Conservation (phyloP, 345 rosid species). For the Cardamine resedifolia region DNA sequence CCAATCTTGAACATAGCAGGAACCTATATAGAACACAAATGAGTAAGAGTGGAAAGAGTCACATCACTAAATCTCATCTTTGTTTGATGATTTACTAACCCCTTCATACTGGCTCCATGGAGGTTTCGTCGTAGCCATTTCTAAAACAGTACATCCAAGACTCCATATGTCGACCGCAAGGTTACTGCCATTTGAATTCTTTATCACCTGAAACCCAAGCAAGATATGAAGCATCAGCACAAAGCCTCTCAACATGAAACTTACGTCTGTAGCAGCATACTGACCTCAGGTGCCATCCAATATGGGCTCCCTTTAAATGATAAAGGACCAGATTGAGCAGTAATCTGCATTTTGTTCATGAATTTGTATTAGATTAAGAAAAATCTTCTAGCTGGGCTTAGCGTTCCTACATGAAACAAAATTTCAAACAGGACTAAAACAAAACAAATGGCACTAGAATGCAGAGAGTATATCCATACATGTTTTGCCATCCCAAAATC, state of each 20-base stretch:
- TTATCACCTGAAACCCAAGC: conserved; percentile 56
- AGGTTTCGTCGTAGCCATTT: conserved; percentile 88
- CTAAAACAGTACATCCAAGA: conserved; percentile 84
- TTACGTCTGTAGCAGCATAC: conserved; percentile 9
- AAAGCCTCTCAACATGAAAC: conserved; percentile 14
- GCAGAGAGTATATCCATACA: conserved; percentile 40
- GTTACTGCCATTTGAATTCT: conserved; percentile 64
- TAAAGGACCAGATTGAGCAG: conserved; percentile 72
- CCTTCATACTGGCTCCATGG: conserved; percentile 92
- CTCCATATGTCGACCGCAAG: conserved; percentile 94
- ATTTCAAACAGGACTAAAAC: neutral
- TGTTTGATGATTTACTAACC: conserved; percentile 47
- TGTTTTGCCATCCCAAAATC: conserved; percentile 81
- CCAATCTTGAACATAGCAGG: conserved; percentile 92
- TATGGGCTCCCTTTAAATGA: conserved; percentile 88
- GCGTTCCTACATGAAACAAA: neutral
- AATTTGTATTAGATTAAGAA: conserved; percentile 25
- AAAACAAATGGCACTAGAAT: neutral
- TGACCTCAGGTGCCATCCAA: conserved; percentile 96
- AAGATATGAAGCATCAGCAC: conserved; percentile 8
- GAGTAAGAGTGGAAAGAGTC: conserved; percentile 8
- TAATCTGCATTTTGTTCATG: conserved; percentile 55
- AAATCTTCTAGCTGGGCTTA: conserved; percentile 1
- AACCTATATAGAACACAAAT: conserved; percentile 41
- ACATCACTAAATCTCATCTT: neutral